These are phyloP conservation scores for Thinopyrum elongatum DNA, from an alignment of 176 grass and related monocot genomes.

Conservation along the genomic window DNA sequence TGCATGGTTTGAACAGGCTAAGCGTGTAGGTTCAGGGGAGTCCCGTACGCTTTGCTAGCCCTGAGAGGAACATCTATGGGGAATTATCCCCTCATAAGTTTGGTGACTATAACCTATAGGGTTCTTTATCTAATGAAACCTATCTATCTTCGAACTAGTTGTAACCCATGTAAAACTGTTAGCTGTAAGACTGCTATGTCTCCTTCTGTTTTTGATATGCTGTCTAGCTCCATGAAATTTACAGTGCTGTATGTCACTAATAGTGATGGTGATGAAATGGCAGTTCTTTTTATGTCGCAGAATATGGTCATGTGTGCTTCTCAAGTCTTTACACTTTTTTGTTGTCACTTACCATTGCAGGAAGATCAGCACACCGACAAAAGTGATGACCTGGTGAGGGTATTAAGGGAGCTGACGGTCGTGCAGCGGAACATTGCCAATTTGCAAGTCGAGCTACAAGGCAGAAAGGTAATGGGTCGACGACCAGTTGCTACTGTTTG, in stretches of 20 bases:
- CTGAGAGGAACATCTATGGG: neutral
- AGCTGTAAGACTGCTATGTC: neutral
- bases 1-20: neutral
- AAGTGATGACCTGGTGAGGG: conserved; percentile 82
- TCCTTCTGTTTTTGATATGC: neutral
- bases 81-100: neutral
- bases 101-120: neutral
- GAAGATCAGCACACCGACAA: conserved; percentile 83
- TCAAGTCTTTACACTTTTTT: neutral
- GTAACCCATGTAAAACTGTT: neutral
- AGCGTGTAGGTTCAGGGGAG: neutral
- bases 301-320: neutral
- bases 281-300: neutral
- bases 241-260: neutral
- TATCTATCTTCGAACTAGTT: neutral
- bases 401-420: conserved; percentile 83
- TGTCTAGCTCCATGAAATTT: neutral
- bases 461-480: conserved; percentile 70
- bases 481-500: neutral
- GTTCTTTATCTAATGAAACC: neutral
- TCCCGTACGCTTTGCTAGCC: neutral
- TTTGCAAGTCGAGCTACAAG: conserved; percentile 96
- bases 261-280: neutral
- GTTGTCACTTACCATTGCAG: conserved; percentile 29
- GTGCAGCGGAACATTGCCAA: conserved; percentile 87